Evolutionary conservation across 768 basidiomycete species (phyloP), one percentile per base, ranked within the genome.

Genomic region (Crassisporium funariophilum): DNA sequence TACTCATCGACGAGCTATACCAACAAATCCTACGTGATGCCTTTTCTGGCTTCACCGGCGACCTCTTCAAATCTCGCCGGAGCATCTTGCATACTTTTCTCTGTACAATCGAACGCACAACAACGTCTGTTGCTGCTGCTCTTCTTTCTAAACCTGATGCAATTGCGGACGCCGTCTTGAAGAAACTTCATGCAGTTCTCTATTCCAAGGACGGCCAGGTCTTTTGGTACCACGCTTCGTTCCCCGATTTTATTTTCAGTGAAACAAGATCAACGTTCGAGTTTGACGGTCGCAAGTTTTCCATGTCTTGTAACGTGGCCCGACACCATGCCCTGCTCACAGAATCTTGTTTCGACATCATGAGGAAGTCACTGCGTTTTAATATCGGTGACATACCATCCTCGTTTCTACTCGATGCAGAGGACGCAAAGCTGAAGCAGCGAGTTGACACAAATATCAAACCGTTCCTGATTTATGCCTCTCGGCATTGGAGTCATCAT

Each of bases 181-280:
- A 29, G 8, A 7, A 21, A 23, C 55, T 57, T 19, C 46, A 59
- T 41, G 51, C 59, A 19, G 55, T 61, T 13, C 57, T 63, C 10
- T 59, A 61, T 9, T 37, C 22, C 6, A 48, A 55, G 48, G 38
- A 56, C 9, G 24, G 25, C 7, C 41, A 15, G 1, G 40, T 61
- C 10, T 47, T 53, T 24, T 63, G 46, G 47, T 59, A 59, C 38
- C 57, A 63, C 37, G 46, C 56, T 19, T 61, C 57, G 6, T 59
- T 57, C 29, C 47, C 48, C 10, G 57, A 63, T 22, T 60, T 60
- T 35, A 46, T 62, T 10, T 57, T 53, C 35, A 23, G 37, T 43
- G 29, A 47, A 9, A 20, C 22, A 8, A 47, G 53, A n/a, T 47
- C 55, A 10, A 39, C 17, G 23, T 52, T 52, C 33, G 37, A 29